Base-by-base conservation (phyloP, 1,284 basidiomycete species). In the Stereum hirsutum region DNA sequence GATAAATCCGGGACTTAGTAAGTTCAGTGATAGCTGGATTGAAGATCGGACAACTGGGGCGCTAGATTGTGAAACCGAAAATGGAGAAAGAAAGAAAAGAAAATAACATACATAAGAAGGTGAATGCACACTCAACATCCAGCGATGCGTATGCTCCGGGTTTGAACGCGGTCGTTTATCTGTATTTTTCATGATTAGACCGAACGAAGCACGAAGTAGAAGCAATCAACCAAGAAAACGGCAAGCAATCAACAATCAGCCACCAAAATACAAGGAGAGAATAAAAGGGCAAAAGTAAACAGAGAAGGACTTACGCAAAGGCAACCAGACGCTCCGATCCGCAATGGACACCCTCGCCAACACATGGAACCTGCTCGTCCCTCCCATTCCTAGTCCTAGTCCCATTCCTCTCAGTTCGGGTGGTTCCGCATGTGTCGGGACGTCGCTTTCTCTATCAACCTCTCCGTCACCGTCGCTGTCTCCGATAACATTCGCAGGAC, bases 71-170 rank as follows among this genome's bases (percentile, higher is more conserved):
- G n/a, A n/a, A n/a, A n/a, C n/a, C n/a, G n/a, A n/a, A n/a, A n/a
- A n/a, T n/a, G n/a, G n/a, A n/a, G n/a, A n/a, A n/a, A n/a, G n/a
- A n/a, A n/a, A n/a, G n/a, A n/a, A n/a, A n/a, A n/a, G n/a, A n/a
- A n/a, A n/a, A 28, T n/a, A 20, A 24, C 79, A 38, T 47, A 83
- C 84, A 54, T 88, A 88, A 45, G 81, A 79, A 11, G 84, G 79
- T 5, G 83, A 70, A 17, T 77, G 72, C 5, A 84, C 68, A 1
- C 69, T 70, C 15, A 88, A 59, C 68, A 81, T 79, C 85, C 84
- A 88, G 48, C 74, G 74, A 56, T 85, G 79, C 0, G 78, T 76
- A 52, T 77, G 68, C 3, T 61, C 54, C 32, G 54, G 47, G 15
- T 58, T 52, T 19, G 55, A 52, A n/a, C 47, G 15, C 2, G 52